These are phyloP conservation scores for Trichosporon inkin DNA, from an alignment of 1,284 basidiomycete genomes.

Conservation along the genomic window DNA sequence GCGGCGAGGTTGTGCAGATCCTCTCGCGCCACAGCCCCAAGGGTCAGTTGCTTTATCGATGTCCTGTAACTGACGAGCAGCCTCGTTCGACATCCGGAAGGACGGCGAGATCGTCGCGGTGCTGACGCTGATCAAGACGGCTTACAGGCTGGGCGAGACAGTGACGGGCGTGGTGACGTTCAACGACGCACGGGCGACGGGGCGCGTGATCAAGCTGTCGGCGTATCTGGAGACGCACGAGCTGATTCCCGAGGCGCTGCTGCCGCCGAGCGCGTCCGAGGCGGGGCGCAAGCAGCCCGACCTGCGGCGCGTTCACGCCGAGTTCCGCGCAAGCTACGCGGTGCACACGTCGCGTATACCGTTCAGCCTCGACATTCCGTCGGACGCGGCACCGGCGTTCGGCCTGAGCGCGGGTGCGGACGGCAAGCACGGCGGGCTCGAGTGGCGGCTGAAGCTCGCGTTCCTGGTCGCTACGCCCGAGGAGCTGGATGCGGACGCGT, in stretches of 20 bases:
- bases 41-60: slow-evolving; percentile 54
- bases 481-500: neutral
- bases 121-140: slow-evolving; percentile 83
- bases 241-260: slow-evolving; percentile 59
- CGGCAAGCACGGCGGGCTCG: slow-evolving; percentile 56
- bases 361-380: slow-evolving; percentile 82
- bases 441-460: slow-evolving; percentile 69
- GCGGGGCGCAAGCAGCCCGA: slow-evolving; percentile 30
- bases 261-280: slow-evolving; percentile 52
- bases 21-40: slow-evolving; percentile 82
- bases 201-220: slow-evolving; percentile 59
- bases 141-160: slow-evolving; percentile 83
- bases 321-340: slow-evolving; percentile 71
- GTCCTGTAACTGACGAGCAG: slow-evolving; percentile 49
- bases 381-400: slow-evolving; percentile 80
- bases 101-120: slow-evolving; percentile 80
- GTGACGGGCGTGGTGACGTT: slow-evolving; percentile 80
- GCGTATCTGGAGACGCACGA: slow-evolving; percentile 82
- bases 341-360: slow-evolving; percentile 67
- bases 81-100: slow-evolving; percentile 88
- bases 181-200: slow-evolving; percentile 54
- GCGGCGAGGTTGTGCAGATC: slow-evolving; percentile 85
- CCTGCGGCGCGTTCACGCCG: slow-evolving; percentile 64
- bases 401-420: slow-evolving; percentile 53
- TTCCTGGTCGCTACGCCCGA: slow-evolving; percentile 67